Evolutionary conservation across 177 flowering plant species (phyloP).

Genomic region (Vitis hybrid): DNA sequence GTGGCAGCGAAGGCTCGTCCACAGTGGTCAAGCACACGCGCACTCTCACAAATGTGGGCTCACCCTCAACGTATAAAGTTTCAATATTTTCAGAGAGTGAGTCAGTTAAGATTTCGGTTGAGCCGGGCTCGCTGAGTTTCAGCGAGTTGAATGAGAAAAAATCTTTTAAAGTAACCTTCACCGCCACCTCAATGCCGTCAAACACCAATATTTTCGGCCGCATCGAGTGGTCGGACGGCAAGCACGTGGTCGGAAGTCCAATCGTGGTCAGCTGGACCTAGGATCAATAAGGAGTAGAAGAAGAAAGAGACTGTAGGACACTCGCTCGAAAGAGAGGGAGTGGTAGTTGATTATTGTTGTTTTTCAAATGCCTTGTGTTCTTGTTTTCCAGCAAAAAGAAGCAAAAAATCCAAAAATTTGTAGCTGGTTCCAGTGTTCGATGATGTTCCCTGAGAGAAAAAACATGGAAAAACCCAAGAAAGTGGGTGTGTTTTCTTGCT

Average conservation of each 20-base stretch:
- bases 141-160: conserved; percentile 41
- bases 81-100: conserved; percentile 20
- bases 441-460: conserved; percentile 5
- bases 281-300: neutral
- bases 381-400: too few relatives aligned
- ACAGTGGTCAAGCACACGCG: conserved; percentile 42
- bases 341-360: neutral
- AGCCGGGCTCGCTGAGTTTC: conserved; percentile 45
- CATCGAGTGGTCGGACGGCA: conserved; percentile 68
- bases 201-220: conserved; percentile 40
- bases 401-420: too few relatives aligned
- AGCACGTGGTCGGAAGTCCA: conserved; percentile 53
- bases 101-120: conserved; percentile 45
- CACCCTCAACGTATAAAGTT: conserved; percentile 48
- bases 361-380: too few relatives aligned
- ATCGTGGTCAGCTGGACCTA: conserved; percentile 69
- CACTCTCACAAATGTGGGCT: conserved; percentile 59
- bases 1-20: conserved; percentile 15
- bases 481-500: too few relatives aligned
- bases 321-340: neutral
- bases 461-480: neutral
- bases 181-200: conserved; percentile 36
- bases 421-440: neutral
- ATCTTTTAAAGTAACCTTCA: conserved; percentile 52
- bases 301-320: neutral